Evolutionary conservation across 805 yeast species (phyloP), one percentile per base, ranked within the genome.

Genomic region (Sungouiella blattae): DNA sequence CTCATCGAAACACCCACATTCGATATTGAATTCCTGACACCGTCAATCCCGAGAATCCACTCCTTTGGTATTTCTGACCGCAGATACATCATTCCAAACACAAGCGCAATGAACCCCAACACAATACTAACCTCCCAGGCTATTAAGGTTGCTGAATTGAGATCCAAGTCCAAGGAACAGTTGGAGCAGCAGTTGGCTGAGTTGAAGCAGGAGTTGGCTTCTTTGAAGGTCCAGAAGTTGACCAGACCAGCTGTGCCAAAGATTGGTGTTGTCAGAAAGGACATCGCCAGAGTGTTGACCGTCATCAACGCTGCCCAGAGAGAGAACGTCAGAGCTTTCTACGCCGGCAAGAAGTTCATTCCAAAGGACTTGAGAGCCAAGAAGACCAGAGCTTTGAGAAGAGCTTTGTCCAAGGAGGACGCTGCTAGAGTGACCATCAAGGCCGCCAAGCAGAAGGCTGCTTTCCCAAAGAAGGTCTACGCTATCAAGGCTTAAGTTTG

Each of bases 351-450:
- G 83, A 89, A 87, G 77, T 85, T 80, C 83, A 78, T 80, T 71
- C 98, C 98, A 79, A 89, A 91, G 80, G 97, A 89, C 71, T 81
- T 93, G 77, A 91, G 98, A 79, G 95, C 88, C 61, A 93, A 93
- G 91, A 87, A 93, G 85, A 93, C 99, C 75, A 91, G 98, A 83
- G 98, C 98, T 72, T 75, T 91, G 75, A 91, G 98, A 86, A 86
- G 98, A 81, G 80, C 82, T 67, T 80, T 93, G 67, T 80, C 97
- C 71, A 77, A 83, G 66, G 71, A 72, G 72, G 96, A 93, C 78
- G 82, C 86, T 68, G 64, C 78, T 60, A 74, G 75, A 69, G 71
- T 74, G 69, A 91, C 98, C 64, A 83, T 73, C 58, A 88, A 85
- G 80, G 87, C 89, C 68, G 79, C 78, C 74, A 93, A 93, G 89